Evolutionary conservation across 2,329 filamentous ascomycete species (phyloP).

Genomic region (Pseudogymnoascus sp.): DNA sequence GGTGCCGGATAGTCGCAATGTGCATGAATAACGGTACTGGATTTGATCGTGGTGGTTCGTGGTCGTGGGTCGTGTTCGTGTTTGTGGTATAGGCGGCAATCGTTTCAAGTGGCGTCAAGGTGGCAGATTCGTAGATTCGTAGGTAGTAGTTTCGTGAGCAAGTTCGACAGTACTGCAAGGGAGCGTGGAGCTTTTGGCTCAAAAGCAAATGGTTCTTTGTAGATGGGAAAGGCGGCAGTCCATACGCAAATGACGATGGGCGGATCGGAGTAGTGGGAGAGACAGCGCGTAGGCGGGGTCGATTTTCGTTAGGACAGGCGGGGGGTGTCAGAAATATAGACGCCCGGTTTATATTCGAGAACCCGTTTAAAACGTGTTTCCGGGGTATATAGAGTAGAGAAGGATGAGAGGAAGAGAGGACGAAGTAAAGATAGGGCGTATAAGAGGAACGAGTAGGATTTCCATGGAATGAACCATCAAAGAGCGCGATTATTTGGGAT

Average conservation of each 20-base stretch:
- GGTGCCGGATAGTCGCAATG: not conserved
- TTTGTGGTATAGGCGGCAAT: not conserved
- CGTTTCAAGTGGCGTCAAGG: conserved; percentile 3
- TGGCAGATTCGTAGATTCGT: conserved; percentile 3
- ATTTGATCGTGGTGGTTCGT: not conserved
- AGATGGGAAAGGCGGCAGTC: not conserved
- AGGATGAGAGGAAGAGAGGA: not conserved
- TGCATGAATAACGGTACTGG: conserved; percentile 3
- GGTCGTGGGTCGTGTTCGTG: no score
- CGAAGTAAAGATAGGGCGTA: not conserved
- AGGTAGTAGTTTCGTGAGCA: not conserved
- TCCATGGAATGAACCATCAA: not conserved
- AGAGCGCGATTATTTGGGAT: conserved; percentile 6
- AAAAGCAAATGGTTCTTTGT: not conserved
- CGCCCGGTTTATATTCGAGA: conserved; percentile 1
- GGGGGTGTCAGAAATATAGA: conserved; percentile 1
- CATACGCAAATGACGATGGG: not conserved
- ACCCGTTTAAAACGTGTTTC: not conserved
- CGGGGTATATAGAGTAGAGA: not conserved
- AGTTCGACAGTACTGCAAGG: not conserved
- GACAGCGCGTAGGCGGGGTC: conserved; percentile 6
- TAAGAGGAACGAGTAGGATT: not conserved
- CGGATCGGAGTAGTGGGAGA: not conserved
- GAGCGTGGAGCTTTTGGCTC: not conserved
- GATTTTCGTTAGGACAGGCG: not conserved